Conservation (phyloP, 495 filamentous ascomycete genomes). For the Aspergillus bridgeri region DNA sequence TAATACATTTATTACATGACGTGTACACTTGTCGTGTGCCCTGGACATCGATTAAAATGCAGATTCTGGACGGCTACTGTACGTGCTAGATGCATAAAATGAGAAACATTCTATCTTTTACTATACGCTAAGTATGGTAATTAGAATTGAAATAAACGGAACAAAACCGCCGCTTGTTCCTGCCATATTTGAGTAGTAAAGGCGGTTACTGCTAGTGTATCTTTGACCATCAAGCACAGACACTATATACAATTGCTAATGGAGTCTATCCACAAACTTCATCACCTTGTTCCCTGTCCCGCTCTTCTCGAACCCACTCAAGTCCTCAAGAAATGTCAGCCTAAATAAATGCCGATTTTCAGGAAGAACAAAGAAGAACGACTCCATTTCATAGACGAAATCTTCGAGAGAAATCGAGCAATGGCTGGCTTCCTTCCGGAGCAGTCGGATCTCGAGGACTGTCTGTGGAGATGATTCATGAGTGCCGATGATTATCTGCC, state of each 20-base stretch:
- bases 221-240: too few relatives aligned
- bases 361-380: constrained; percentile 6
- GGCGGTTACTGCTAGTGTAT: too few relatives aligned
- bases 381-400: not conserved
- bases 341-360: constrained; percentile 2
- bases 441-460: constrained; percentile 12
- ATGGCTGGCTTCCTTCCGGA: constrained; percentile 9
- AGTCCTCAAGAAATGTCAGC: constrained; percentile 6
- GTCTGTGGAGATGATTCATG: constrained; percentile 9
- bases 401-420: constrained; percentile 11
- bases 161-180: too few relatives aligned
- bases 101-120: too few relatives aligned
- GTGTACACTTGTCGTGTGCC: too few relatives aligned
- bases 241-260: not conserved
- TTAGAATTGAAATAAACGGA: too few relatives aligned
- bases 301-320: constrained; percentile 9
- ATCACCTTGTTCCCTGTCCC: constrained; percentile 11
- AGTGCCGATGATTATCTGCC: constrained; percentile 30
- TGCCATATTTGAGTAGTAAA: too few relatives aligned
- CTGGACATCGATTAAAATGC: too few relatives aligned
- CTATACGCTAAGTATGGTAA: too few relatives aligned
- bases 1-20: too few relatives aligned
- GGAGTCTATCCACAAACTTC: constrained; percentile 4
- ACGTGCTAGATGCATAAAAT: too few relatives aligned
- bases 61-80: too few relatives aligned